Conservation (phyloP, 2,329 filamentous ascomycete genomes). For the Xylariales sp. region DNA sequence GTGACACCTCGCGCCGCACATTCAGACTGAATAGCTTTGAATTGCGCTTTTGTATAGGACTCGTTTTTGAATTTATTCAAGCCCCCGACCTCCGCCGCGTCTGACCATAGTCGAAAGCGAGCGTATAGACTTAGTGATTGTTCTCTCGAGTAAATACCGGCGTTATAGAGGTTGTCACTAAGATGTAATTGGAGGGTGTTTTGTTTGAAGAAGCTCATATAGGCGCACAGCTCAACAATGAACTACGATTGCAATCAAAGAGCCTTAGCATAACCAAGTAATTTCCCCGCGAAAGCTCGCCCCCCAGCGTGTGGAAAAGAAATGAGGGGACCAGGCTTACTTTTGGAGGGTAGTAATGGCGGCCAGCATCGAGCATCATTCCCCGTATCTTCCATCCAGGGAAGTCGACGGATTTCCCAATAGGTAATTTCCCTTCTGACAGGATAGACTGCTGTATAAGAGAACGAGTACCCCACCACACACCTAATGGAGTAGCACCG, state of each 20-base stretch:
- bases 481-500: constrained; percentile 65
- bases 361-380: constrained; percentile 62
- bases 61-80: constrained; percentile 65
- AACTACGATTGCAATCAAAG: constrained; percentile 51
- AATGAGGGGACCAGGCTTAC: constrained; percentile 35
- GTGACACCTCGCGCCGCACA: constrained; percentile 68
- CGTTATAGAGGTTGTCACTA: constrained; percentile 66
- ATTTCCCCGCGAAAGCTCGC: background rate
- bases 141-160: constrained; percentile 60
- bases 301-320: background rate
- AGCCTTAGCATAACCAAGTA: background rate
- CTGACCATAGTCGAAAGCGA: constrained; percentile 65
- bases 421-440: constrained; percentile 52
- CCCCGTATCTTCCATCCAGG: constrained; percentile 64
- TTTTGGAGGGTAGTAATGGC: constrained; percentile 66
- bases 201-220: constrained; percentile 71
- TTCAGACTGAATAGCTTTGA: constrained; percentile 62
- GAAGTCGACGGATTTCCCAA: constrained; percentile 59
- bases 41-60: constrained; percentile 63
- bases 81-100: constrained; percentile 58
- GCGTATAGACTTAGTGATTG: constrained; percentile 63
- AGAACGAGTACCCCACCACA: constrained; percentile 69
- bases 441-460: constrained; percentile 63
- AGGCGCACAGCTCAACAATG: constrained; percentile 67
- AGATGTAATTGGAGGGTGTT: constrained; percentile 69